A percentile compares a stretch with the other conserved stretches of the same genome.
These are phyloP conservation scores for Pleurotus ostreatus DNA, from an alignment of 768 basidiomycete species.

Conservation along the genomic window DNA sequence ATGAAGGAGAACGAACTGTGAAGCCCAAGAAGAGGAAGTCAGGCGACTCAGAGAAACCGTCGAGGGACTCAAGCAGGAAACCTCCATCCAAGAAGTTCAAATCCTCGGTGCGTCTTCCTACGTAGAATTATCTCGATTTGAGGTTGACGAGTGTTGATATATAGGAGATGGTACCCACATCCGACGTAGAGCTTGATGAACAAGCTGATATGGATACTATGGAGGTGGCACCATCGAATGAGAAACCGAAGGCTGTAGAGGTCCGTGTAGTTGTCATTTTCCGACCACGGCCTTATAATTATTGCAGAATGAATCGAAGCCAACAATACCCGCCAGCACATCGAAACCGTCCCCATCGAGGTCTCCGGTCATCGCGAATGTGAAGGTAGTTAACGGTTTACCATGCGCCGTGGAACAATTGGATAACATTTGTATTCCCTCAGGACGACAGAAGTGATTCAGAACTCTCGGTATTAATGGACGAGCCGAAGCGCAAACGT, in stretches of 20 bases:
- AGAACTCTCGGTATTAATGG: constrained; percentile 55
- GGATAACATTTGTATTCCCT: neutral
- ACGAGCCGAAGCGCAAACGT: constrained; percentile 47
- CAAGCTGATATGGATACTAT: neutral
- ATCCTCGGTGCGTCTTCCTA: constrained; percentile 27
- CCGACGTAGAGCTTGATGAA: constrained; percentile 30
- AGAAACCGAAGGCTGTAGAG: neutral
- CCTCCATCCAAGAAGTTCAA: constrained; percentile 26
- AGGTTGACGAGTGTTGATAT: neutral
- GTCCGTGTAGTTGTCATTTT: no score
- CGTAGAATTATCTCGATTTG: neutral
- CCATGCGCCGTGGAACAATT: no score
- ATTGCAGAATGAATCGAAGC: no score
- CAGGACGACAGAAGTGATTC: constrained; percentile 43
- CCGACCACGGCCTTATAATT: no score
- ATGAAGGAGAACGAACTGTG: constrained; percentile 5
- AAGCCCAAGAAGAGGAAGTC: constrained; percentile 12
- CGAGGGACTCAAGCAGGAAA: constrained; percentile 3
- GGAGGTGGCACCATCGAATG: neutral
- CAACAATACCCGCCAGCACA: no score
- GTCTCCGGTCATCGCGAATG: neutral
- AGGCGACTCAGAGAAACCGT: constrained; percentile 8
- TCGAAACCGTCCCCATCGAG: neutral
- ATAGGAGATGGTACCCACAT: constrained; percentile 31
- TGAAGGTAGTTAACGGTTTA: no score